A percentile compares a stretch with the other conserved stretches of the same genome.
These are phyloP conservation scores for Trametes cubensis DNA, from an alignment of 768 basidiomycete genomes.

Conservation along the genomic window DNA sequence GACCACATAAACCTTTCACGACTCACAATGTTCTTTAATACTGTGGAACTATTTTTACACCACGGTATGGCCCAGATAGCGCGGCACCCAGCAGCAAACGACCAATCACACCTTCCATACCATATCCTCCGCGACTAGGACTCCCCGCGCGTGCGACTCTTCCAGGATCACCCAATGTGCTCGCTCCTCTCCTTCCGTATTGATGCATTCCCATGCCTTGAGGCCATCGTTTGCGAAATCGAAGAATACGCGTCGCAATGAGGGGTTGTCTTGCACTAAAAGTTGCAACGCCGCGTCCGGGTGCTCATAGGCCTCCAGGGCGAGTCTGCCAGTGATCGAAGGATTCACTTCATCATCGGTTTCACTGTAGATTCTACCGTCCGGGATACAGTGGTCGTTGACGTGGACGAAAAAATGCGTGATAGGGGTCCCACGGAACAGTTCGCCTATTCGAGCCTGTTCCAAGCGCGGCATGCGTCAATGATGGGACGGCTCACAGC, in stretches of 20 bases:
- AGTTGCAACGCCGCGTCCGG: neutral
- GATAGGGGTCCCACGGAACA: too few species aligned
- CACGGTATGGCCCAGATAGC: too few species aligned
- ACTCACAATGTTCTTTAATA: too few species aligned
- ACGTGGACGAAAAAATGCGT: too few species aligned
- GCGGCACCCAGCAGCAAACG: too few species aligned
- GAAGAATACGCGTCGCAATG: neutral
- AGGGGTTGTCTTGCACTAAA: neutral
- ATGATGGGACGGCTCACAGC: neutral
- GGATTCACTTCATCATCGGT: too few species aligned
- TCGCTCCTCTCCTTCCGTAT: neutral
- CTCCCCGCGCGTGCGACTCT: neutral
- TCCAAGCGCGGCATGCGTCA: too few species aligned
- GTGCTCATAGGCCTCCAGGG: neutral
- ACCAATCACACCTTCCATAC: neutral
- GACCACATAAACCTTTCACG: too few species aligned
- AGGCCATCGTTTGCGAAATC: neutral
- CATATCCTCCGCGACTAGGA: neutral
- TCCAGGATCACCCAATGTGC: neutral
- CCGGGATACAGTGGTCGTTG: too few species aligned
- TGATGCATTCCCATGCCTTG: neutral
- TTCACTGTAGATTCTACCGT: too few species aligned
- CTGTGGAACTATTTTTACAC: too few species aligned
- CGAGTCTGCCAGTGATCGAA: neutral
- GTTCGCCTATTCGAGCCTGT: too few species aligned